Evolutionary conservation across 2,329 filamentous ascomycete species (phyloP), one percentile per base, ranked within the genome.

Genomic region (Aspergillus latus): DNA sequence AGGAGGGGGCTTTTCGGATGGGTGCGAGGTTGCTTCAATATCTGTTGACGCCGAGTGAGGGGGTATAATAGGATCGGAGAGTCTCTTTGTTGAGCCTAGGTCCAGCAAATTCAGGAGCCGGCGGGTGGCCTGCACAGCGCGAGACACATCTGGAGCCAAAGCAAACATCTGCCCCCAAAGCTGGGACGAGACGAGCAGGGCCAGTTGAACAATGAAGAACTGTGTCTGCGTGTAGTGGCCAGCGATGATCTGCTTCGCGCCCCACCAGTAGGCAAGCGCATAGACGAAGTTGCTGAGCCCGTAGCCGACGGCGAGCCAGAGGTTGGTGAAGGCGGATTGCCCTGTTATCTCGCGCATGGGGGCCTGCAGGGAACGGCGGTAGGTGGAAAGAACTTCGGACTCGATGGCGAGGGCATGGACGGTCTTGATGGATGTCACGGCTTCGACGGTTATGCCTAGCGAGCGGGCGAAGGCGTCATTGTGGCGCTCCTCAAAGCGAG

Each of bases 231-330:
- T 82, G 62, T 88, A 88, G 51, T 84, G 73, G 2, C 88, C 87
- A 37, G 81, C 78, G 45, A 85, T 81, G 58, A 92, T 88, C 62
- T 85, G 83, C 62, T 82, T 85, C 0, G 87, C 82, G 1, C 88
- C 88, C 87, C 88, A 92, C 87, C 88, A 92, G 72, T 90, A 92
- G 0, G 88, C 86, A 54, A 92, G 82, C 0, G 87, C 86, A 66
- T 91, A 89, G 32, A 90, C 82, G 51, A 89, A 78, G 65, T 87
- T 88, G 37, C 84, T 82, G 26, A 75, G 61, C 16, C 70, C 70
- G 53, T 74, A 76, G 1, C 74, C 71, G 39, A 76, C 62, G 1
- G 77, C 76, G 45, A 78, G 66, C 69, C 75, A 78, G 39, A 77
- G 63, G 61, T 74, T 78, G 1, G 74, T 72, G 30, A 75, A 74